Conservation (phyloP, 2,329 filamentous ascomycete genomes). For the Rhynchosporium agropyri region DNA sequence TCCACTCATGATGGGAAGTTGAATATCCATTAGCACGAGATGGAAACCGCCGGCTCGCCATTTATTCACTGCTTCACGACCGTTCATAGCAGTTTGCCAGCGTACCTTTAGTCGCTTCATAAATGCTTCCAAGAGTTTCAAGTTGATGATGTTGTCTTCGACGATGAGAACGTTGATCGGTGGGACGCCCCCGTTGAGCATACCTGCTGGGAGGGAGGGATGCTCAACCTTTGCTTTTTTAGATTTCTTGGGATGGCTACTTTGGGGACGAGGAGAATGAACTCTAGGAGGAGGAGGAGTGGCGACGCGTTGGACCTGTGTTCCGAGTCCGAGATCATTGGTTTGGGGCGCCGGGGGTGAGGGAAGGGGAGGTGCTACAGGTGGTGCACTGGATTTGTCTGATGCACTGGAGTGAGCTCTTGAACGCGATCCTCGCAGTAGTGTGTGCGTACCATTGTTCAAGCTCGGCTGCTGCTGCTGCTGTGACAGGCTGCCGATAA, state of each 20-base stretch:
- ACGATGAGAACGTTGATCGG: constrained; percentile 98
- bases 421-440: constrained; percentile 50
- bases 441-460: constrained; percentile 40
- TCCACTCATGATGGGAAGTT: constrained; percentile 94
- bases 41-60: constrained; percentile 94
- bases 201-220: constrained; percentile 57
- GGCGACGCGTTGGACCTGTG: constrained; percentile 44
- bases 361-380: constrained; percentile 54
- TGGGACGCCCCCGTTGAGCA: constrained; percentile 81
- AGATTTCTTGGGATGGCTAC: constrained; percentile 49
- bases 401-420: constrained; percentile 60
- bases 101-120: constrained; percentile 94
- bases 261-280: constrained; percentile 50
- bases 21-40: constrained; percentile 97
- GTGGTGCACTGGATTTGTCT: constrained; percentile 51
- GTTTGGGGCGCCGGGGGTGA: constrained; percentile 57
- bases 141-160: constrained; percentile 97
- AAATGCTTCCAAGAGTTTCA: constrained; percentile 90
- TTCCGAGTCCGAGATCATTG: constrained; percentile 49
- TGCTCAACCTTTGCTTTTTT: constrained; percentile 55
- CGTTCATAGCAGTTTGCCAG: constrained; percentile 97
- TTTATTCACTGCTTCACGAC: constrained; percentile 87
- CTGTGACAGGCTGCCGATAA: constrained; percentile 49
- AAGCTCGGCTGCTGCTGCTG: constrained; percentile 15
- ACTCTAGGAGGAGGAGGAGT: constrained; percentile 51